Evolutionary conservation across 164 flowering plant genomes (phyloP).

Genomic region (Vitis rotundifolia): DNA sequence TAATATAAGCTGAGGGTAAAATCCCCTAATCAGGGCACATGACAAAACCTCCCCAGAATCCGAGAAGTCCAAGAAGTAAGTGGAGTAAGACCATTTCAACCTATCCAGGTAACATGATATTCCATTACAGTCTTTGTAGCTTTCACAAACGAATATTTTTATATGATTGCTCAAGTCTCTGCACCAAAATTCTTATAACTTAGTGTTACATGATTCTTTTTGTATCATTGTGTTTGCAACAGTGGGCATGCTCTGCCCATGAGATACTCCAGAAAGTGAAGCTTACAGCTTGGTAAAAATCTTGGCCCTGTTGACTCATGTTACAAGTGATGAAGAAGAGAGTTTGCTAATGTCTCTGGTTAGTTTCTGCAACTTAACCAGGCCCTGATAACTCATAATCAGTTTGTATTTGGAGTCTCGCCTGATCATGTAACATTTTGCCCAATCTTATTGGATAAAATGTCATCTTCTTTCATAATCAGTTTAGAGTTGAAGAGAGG

Average conservation of each 20-base stretch:
- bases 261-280: constrained; percentile 99
- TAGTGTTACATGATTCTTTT: neutral
- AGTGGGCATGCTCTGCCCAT: constrained; percentile 99
- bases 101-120: constrained; percentile 75
- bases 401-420: no score
- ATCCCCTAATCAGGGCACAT: constrained; percentile 45
- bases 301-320: constrained; percentile 95
- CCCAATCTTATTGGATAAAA: no score
- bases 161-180: neutral
- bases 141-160: no score
- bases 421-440: no score
- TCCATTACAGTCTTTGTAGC: neutral
- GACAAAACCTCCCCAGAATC: constrained; percentile 88
- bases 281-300: constrained; percentile 93
- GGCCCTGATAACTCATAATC: no score
- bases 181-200: neutral
- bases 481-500: no score
- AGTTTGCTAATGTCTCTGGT: constrained; percentile 78
- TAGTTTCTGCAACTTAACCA: constrained; percentile 8
- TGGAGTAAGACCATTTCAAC: constrained; percentile 98
- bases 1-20: constrained; percentile 1
- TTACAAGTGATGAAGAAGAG: constrained; percentile 92
- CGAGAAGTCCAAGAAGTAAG: constrained; percentile 95
- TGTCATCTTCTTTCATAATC: no score
- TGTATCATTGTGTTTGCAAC: constrained; percentile 9